Evolutionary conservation across 1,284 basidiomycete genomes (phyloP).

Genomic region (Malassezia furfur): DNA sequence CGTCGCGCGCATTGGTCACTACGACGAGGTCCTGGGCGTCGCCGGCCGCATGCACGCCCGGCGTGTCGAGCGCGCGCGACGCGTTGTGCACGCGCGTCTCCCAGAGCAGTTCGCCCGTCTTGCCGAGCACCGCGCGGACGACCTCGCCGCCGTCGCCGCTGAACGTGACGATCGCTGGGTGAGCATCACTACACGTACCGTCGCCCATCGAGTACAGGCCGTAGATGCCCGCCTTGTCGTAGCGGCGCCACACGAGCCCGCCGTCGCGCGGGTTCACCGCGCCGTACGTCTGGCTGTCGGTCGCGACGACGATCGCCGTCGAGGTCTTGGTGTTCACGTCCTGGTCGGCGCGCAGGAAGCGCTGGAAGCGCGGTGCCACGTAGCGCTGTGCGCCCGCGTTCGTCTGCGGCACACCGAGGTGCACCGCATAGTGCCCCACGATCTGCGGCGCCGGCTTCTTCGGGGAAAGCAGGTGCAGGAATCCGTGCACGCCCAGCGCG

Average conservation of each 20-base stretch:
- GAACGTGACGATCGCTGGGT: constrained; percentile 52
- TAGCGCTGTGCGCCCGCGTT: constrained; percentile 19
- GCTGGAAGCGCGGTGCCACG: constrained; percentile 45
- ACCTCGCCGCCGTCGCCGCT: constrained; percentile 63
- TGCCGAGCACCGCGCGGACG: constrained; percentile 61
- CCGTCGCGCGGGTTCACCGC: constrained; percentile 65
- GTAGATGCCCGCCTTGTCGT: constrained; percentile 58
- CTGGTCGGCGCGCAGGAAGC: constrained; percentile 37
- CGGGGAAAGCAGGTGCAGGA: constrained; percentile 6
- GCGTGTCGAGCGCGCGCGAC: background rate
- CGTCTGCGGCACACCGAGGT: constrained; percentile 11
- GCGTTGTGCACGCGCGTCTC: constrained; percentile 52
- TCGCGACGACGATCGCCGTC: constrained; percentile 61
- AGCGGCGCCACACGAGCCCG: constrained; percentile 71
- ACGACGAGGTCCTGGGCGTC: background rate
- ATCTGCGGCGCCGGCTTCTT: constrained; percentile 10
- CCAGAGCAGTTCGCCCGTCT: constrained; percentile 61
- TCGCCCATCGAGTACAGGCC: constrained; percentile 11
- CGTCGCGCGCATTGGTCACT: background rate
- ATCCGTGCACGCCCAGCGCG: constrained; percentile 8
- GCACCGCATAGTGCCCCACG: constrained; percentile 9
- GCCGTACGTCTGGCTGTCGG: constrained; percentile 67
- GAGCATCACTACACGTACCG: background rate
- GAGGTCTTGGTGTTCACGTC: constrained; percentile 43
- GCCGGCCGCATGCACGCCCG: constrained; percentile 4